These are phyloP conservation scores for Talaromyces trachyspermus DNA, from an alignment of 495 filamentous ascomycete species.

Conservation along the genomic window DNA sequence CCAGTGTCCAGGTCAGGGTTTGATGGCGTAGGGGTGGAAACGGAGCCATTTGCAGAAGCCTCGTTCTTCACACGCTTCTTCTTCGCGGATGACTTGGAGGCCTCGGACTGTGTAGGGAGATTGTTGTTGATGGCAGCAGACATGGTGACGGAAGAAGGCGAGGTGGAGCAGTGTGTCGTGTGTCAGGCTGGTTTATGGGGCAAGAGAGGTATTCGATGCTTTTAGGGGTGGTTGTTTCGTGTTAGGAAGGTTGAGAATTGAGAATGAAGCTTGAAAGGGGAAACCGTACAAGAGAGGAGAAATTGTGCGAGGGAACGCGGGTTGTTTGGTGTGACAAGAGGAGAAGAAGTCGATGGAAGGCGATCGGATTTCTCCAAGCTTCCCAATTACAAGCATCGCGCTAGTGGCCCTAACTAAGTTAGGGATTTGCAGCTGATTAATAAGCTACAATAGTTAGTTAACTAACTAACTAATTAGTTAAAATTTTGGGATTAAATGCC, in stretches of 20 bases:
- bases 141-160: slow-evolving; percentile 20
- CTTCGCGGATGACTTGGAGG: slow-evolving; percentile 32
- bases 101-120: slow-evolving; percentile 20
- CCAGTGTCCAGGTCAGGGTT: slow-evolving; percentile 14
- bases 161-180: neutral
- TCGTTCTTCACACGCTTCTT: slow-evolving; percentile 33
- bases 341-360: slow-evolving; percentile 8
- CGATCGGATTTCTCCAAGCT: no score
- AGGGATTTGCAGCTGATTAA: no score
- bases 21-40: slow-evolving; percentile 8
- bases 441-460: no score
- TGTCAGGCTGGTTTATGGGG: slow-evolving; percentile 14
- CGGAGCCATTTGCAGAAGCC: slow-evolving; percentile 12
- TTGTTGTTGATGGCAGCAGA: slow-evolving; percentile 26
- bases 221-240: no score
- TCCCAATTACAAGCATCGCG: no score
- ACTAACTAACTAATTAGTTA: no score
- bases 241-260: neutral
- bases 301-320: neutral
- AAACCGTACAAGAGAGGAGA: slow-evolving; percentile 1
- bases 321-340: neutral
- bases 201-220: no score
- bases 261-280: slow-evolving; percentile 2
- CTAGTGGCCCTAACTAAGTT: no score
- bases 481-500: no score